phyloP scores from a whole-genome alignment of 306 rosid genomes.

The Alnus glutinosa region DNA sequence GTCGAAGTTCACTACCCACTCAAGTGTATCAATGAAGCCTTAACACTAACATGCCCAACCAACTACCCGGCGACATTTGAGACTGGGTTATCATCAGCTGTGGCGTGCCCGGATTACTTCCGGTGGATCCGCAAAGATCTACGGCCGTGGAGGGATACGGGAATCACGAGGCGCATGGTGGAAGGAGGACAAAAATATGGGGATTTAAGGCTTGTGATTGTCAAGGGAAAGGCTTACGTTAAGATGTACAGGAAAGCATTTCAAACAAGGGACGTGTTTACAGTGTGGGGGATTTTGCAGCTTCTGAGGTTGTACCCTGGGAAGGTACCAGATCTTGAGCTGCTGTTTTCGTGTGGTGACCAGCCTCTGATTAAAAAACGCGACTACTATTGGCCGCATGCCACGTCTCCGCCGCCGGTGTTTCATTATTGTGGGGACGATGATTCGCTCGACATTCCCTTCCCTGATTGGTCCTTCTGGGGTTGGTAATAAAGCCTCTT shows the following conservation, averaged over 20 bases:
- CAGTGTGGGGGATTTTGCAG: conserved; percentile 57
- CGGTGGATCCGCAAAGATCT: conserved; percentile 60
- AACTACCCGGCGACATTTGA: conserved; percentile 17
- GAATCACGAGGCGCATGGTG: conserved; percentile 49
- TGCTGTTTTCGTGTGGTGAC: conserved; percentile 51
- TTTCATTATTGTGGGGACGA: conserved; percentile 50
- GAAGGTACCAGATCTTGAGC: conserved; percentile 47
- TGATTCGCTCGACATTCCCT: conserved; percentile 38
- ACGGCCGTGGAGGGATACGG: conserved; percentile 42
- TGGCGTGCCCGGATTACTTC: conserved; percentile 44
- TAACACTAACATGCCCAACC: conserved; percentile 2
- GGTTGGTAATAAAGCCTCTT: conserved; percentile 52
- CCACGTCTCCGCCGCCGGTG: conserved; percentile 38
- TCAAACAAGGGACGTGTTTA: conserved; percentile 53
- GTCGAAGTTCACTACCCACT: not conserved
- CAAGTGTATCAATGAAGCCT: conserved; percentile 7
- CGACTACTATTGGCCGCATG: conserved; percentile 1
- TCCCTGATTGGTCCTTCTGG: conserved; percentile 67
- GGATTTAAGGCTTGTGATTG: conserved; percentile 40
- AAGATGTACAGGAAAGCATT: conserved; percentile 22
- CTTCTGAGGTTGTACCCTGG: conserved; percentile 53
- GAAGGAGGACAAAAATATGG: conserved; percentile 28
- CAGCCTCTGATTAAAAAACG: conserved; percentile 22
- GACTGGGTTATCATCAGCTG: not conserved
- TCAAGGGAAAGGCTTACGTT: conserved; percentile 44